phyloP scores from a whole-genome alignment of 805 yeast genomes.

The Maudiozyma serrabonitensis region DNA sequence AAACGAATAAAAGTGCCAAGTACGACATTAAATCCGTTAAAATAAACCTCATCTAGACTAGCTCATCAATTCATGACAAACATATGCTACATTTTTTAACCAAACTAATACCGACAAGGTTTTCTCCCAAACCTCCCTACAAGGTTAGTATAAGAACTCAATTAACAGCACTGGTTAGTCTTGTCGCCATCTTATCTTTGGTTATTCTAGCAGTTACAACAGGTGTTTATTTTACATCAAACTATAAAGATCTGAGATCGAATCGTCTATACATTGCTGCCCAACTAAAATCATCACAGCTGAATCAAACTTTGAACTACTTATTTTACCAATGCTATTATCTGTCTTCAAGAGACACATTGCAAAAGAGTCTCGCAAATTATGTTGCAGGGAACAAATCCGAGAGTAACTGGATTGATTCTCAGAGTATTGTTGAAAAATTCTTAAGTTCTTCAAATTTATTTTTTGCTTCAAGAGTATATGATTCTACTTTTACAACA shows the following conservation, averaged over 20 bases:
- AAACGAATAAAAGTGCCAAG: too few species aligned
- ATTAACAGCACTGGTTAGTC: constrained; percentile 57
- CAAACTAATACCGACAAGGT: not conserved
- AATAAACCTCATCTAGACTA: not conserved
- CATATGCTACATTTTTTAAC: not conserved
- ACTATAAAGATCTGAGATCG: constrained; percentile 50
- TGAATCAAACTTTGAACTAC: constrained; percentile 55
- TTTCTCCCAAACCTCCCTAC: constrained; percentile 25
- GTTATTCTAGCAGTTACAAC: constrained; percentile 66
- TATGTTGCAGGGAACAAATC: constrained; percentile 69
- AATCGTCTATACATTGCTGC: constrained; percentile 72
- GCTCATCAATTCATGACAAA: not conserved
- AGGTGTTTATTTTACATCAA: constrained; percentile 62
- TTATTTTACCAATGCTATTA: constrained; percentile 61
- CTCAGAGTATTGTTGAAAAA: constrained; percentile 43
- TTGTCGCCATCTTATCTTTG: constrained; percentile 61
- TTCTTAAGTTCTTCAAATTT: constrained; percentile 55
- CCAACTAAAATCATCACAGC: constrained; percentile 70
- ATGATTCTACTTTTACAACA: constrained; percentile 46
- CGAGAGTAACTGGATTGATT: constrained; percentile 35
- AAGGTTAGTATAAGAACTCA: constrained; percentile 67
- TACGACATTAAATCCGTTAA: not conserved
- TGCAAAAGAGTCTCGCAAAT: constrained; percentile 50
- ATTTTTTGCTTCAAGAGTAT: constrained; percentile 55
- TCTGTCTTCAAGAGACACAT: constrained; percentile 49